Evolutionary conservation across 352 stramenopile species (phyloP).

Genomic region (Phytophthora fragariaefolia): DNA sequence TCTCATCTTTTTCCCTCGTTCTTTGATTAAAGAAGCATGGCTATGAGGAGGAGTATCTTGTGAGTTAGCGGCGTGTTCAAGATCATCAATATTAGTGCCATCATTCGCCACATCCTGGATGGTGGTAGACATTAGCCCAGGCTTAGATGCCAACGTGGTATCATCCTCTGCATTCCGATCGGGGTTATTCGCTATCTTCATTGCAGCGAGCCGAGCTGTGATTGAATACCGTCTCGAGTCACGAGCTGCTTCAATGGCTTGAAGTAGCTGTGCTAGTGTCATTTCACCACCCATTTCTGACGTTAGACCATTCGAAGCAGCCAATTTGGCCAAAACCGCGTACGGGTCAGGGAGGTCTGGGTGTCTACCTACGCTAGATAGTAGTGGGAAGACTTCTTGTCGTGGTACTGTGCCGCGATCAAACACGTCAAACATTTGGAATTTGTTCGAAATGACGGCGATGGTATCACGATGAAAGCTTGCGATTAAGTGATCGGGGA

Average conservation of each 20-base stretch:
- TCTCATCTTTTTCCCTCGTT: slow-evolving; percentile 10
- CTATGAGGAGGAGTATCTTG: not conserved
- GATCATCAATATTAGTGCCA: not conserved
- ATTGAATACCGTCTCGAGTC: slow-evolving; percentile 15
- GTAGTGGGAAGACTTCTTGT: slow-evolving; percentile 48
- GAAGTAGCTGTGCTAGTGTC: slow-evolving; percentile 36
- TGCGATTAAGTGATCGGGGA: slow-evolving; percentile 34
- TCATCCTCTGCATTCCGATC: slow-evolving; percentile 2
- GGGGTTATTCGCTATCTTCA: slow-evolving; percentile 8
- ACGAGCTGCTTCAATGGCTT: slow-evolving; percentile 33
- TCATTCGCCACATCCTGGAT: not conserved
- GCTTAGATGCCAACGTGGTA: not conserved
- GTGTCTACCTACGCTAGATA: slow-evolving; percentile 42
- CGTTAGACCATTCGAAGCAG: slow-evolving; percentile 7
- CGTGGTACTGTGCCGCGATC: slow-evolving; percentile 43
- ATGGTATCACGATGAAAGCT: slow-evolving; percentile 46
- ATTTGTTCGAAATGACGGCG: slow-evolving; percentile 39
- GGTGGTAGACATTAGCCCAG: not conserved
- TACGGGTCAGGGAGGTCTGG: slow-evolving; percentile 54
- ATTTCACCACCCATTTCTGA: slow-evolving; percentile 12
- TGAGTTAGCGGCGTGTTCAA: not conserved
- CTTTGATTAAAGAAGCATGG: not conserved
- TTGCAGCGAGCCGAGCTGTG: slow-evolving; percentile 11
- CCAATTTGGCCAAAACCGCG: slow-evolving; percentile 40
- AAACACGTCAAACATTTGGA: slow-evolving; percentile 53